Base-by-base conservation (phyloP, 257 asterid genomes). In the Solanum bulbocastanum region DNA sequence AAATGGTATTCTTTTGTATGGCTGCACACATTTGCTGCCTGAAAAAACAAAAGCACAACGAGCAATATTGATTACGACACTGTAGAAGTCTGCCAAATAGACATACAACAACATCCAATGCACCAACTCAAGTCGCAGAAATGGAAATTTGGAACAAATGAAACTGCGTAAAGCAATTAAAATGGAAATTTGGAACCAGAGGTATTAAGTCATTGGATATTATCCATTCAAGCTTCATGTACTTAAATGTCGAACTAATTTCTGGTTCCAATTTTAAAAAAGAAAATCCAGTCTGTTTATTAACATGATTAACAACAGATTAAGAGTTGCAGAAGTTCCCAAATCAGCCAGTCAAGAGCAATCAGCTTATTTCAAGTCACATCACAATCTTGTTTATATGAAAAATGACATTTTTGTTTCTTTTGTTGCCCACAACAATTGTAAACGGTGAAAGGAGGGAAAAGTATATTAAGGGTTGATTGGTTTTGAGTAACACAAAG, bases 21-120 rank as follows among this genome's bases (percentile, higher is more conserved):
- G 62, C 62, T 56, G n/a, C n/a, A 18, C 62, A 52, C 4, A 56
- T 56, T 18, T 56, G 62, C n/a, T 11, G 88, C 89, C 86, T 95
- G 94, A 72, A 62, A 84, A 89, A 91, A 92, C 95, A 87, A 94
- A 94, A 87, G 90, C 92, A 86, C 92, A 86, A 89, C 92, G 74
- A 87, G 97, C 95, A 78, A 94, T 87, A 72, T 18, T 72, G 79
- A 33, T 72, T 72, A 72, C 23, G 22, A 4, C 13, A 72, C 79
- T 72, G 25, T 72, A 33, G 79, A 72, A 72, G 25, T 33, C n/a
- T 35, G 15, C 44, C 79, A 72, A 15, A 33, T 73, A 73, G 81
- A 73, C 44, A 13, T 0, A 33, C 2, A 0, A 89, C 92, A 94
- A 90, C 87, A 92, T 83, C 95, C 96, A 94, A 87, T 91, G 74